Percentiles rank a stretch among this genome's conserved stretches.
Evolutionary conservation across 2,329 filamentous ascomycete genomes (phyloP).

Genomic region (Neopestalotiopsis sp.): DNA sequence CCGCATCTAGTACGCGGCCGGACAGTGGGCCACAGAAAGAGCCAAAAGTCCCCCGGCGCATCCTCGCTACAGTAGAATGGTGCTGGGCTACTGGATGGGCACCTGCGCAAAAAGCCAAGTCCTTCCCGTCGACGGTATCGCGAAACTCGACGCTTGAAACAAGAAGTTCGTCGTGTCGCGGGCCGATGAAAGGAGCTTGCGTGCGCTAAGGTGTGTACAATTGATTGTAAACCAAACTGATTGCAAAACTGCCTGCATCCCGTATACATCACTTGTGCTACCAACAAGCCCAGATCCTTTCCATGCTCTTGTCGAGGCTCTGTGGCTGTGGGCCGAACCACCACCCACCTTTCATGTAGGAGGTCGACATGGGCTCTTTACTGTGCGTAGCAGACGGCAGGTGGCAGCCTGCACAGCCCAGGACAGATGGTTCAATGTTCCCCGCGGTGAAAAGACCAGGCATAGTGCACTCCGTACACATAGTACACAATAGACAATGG

Average conservation of each 20-base stretch:
- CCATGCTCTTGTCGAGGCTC: background rate
- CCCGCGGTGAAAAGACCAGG: background rate
- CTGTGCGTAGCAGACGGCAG: background rate
- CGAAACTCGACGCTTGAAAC: background rate
- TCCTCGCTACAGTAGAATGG: background rate
- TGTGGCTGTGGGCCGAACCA: constrained; percentile 1
- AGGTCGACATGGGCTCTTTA: background rate
- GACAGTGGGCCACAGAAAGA: background rate
- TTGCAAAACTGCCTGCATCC: background rate
- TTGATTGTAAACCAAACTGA: background rate
- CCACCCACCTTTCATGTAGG: background rate
- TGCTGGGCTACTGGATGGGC: no score
- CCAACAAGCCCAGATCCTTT: background rate
- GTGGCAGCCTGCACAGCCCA: constrained; percentile 1
- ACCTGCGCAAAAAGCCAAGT: background rate
- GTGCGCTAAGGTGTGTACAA: background rate
- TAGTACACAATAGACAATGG: no score
- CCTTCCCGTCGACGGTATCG: background rate
- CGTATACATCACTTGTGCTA: background rate
- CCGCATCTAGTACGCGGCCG: background rate
- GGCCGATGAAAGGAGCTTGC: background rate
- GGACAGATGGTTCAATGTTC: background rate
- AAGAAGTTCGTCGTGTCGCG: background rate
- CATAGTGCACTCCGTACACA: no score
- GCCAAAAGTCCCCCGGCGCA: background rate